Evolutionary conservation across 805 yeast species (phyloP).

Genomic region (Candida corydali): DNA sequence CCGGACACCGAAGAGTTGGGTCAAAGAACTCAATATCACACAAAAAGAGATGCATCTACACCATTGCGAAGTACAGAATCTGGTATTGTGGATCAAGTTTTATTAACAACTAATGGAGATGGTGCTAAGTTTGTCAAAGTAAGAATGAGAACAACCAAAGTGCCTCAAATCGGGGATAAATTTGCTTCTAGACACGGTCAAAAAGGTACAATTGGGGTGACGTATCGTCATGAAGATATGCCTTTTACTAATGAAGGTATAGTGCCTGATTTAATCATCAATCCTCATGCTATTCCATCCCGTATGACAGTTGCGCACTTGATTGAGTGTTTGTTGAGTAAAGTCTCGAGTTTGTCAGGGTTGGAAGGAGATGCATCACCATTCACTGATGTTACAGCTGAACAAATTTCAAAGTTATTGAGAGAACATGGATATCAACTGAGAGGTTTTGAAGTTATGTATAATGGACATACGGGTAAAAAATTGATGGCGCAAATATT

Average conservation of each 20-base stretch:
- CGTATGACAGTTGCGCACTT: conserved; percentile 99
- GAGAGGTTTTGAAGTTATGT: conserved; percentile 98
- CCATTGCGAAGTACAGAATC: conserved; percentile 94
- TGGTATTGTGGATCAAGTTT: conserved; percentile 97
- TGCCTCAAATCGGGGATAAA: conserved; percentile 99
- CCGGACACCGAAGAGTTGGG: conserved; percentile 98
- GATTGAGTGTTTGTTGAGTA: conserved; percentile 94
- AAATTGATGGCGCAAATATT: conserved; percentile 96
- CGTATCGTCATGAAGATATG: conserved; percentile 98
- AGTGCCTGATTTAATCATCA: conserved; percentile 95
- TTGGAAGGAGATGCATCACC: conserved; percentile 99
- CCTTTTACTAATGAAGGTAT: conserved; percentile 94
- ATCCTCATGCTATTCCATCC: conserved; percentile 99
- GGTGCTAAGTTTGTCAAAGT: conserved; percentile 97
- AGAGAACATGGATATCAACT: conserved; percentile 97
- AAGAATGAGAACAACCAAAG: conserved; percentile 97
- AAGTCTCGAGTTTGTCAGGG: conserved; percentile 92
- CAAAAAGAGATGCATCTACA: conserved; percentile 97
- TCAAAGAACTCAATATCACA: conserved; percentile 96
- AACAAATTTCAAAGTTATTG: conserved; percentile 86
- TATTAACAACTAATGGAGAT: conserved; percentile 95
- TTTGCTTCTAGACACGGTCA: conserved; percentile 99
- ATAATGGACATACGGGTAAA: conserved; percentile 98
- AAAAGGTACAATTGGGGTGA: conserved; percentile 99
- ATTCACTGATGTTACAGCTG: conserved; percentile 96